A percentile compares a stretch with the other conserved stretches of the same genome.
Conservation (phyloP, 768 basidiomycete species). For the Amanita muscaria region DNA sequence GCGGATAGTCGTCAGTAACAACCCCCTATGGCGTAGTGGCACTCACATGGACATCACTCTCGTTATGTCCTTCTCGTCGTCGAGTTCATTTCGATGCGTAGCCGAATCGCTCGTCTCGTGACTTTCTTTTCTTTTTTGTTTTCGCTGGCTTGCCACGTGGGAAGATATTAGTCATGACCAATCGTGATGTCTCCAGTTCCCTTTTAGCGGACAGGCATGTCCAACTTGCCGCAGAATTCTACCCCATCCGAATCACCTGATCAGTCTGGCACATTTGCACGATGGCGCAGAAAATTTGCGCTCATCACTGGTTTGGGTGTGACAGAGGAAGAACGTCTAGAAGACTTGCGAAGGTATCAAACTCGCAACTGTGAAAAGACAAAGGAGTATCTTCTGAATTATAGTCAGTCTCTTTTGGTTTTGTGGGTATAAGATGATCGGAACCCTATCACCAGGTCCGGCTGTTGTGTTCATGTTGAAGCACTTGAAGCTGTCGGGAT, state of each 20-base stretch:
- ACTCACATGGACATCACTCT: too few relatives aligned
- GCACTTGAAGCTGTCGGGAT: constrained; percentile 72
- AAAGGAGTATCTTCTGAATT: constrained; percentile 58
- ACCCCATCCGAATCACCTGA: constrained; percentile 15
- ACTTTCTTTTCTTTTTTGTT: too few relatives aligned
- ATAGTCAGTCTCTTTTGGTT: constrained; percentile 40
- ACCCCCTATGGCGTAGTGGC: too few relatives aligned
- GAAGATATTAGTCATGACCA: too few relatives aligned
- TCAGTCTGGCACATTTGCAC: constrained; percentile 31
- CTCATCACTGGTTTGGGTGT: constrained; percentile 42
- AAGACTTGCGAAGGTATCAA: constrained; percentile 28
- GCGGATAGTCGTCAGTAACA: too few relatives aligned
- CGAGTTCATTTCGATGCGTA: too few relatives aligned
- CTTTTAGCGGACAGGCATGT: too few relatives aligned
- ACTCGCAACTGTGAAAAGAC: constrained; percentile 53
- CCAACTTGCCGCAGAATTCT: constrained; percentile 16
- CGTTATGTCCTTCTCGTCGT: too few relatives aligned
- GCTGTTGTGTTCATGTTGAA: constrained; percentile 85
- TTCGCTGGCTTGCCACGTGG: too few relatives aligned
- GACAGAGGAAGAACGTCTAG: constrained; percentile 35
- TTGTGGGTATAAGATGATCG: constrained; percentile 11
- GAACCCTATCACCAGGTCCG: constrained; percentile 79
- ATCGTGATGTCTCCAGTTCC: too few relatives aligned
- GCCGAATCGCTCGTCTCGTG: too few relatives aligned
- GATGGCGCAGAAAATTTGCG: constrained; percentile 40